Evolutionary conservation across 2,329 filamentous ascomycete species (phyloP).

Genomic region (Clonostachys rhizophaga): DNA sequence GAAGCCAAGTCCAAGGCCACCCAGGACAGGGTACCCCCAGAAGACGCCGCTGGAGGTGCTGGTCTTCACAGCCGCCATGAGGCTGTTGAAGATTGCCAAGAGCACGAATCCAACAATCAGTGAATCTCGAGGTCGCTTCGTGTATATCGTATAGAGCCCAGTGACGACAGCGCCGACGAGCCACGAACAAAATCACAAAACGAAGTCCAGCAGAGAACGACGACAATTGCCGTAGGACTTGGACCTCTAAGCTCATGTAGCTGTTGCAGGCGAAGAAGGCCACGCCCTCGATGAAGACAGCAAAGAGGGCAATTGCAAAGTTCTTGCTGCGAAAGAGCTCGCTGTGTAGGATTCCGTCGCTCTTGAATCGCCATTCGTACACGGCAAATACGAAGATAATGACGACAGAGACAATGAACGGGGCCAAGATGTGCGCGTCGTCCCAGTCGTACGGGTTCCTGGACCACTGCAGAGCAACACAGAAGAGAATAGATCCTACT

Average conservation of each 20-base stretch:
- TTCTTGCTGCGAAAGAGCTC: constrained; percentile 22
- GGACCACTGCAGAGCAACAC: constrained; percentile 28
- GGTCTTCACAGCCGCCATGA: constrained; percentile 25
- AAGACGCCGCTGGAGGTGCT: too few species aligned
- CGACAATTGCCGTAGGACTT: constrained; percentile 24
- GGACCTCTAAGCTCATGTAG: constrained; percentile 31
- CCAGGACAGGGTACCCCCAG: constrained; percentile 28
- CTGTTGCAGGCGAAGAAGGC: constrained; percentile 35
- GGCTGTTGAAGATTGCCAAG: constrained; percentile 20
- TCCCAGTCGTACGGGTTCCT: constrained; percentile 31
- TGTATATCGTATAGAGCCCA: constrained; percentile 17
- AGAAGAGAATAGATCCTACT: constrained; percentile 28
- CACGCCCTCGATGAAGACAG: constrained; percentile 29
- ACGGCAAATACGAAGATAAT: constrained; percentile 16
- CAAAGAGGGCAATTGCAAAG: constrained; percentile 24
- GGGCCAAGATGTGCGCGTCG: constrained; percentile 23
- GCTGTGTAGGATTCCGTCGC: too few species aligned
- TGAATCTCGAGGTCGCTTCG: constrained; percentile 12
- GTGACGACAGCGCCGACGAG: constrained; percentile 17
- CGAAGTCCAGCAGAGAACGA: constrained; percentile 20
- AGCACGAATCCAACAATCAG: constrained; percentile 13
- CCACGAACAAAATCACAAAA: constrained; percentile 22
- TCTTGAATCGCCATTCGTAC: constrained; percentile 27
- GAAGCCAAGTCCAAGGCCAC: constrained; percentile 25
- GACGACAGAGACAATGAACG: constrained; percentile 25